These are phyloP conservation scores for Draba incana DNA, from an alignment of 345 rosid species.

Conservation along the genomic window DNA sequence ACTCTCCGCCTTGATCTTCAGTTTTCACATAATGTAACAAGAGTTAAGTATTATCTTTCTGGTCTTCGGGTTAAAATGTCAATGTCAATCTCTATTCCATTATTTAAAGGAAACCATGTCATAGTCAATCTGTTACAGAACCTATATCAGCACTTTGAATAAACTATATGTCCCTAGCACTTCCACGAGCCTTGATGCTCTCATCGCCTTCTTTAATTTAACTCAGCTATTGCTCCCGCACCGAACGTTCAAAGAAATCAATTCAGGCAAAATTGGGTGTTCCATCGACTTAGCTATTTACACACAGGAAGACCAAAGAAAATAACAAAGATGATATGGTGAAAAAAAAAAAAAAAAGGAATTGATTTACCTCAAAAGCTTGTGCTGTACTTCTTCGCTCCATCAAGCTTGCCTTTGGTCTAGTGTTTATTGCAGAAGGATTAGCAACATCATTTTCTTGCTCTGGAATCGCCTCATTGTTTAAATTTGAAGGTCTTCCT, in stretches of 20 bases:
- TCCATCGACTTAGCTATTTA: constrained; percentile 22
- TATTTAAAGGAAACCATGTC: too few relatives aligned
- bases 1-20: too few relatives aligned
- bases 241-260: constrained; percentile 4
- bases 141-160: too few relatives aligned
- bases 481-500: constrained; percentile 19
- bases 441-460: constrained; percentile 18
- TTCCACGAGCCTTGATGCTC: too few relatives aligned
- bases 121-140: too few relatives aligned
- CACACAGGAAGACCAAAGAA: constrained; percentile 4
- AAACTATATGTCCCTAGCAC: too few relatives aligned
- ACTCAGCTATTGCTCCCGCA: constrained; percentile 1
- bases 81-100: too few relatives aligned
- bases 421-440: constrained; percentile 22
- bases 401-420: constrained; percentile 31
- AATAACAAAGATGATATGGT: not conserved
- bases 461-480: constrained; percentile 5
- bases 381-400: constrained; percentile 37
- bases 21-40: too few relatives aligned
- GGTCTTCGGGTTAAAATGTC: too few relatives aligned
- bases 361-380: constrained; percentile 26
- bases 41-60: too few relatives aligned
- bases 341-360: constrained; percentile 2
- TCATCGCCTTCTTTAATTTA: too few relatives aligned
- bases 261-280: constrained; percentile 8